phyloP scores from a whole-genome alignment of 345 rosid genomes.

The Iberis pinnata region DNA sequence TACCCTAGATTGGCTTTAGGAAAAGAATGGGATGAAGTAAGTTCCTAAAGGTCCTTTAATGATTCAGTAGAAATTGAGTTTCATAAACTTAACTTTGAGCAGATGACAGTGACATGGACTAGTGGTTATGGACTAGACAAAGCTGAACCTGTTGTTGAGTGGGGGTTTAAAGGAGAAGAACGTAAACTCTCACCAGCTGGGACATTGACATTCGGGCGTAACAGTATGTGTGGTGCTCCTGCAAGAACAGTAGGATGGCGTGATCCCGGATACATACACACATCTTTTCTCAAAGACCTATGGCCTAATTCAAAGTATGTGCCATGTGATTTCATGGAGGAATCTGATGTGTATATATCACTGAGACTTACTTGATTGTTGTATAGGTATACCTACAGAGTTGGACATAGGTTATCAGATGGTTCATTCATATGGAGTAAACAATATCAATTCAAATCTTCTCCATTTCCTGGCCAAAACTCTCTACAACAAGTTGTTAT shows the following conservation, averaged over 20 bases:
- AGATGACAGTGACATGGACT: conserved; percentile 83
- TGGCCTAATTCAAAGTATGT: conserved; percentile 53
- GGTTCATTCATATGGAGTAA: conserved; percentile 53
- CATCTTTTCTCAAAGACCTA: conserved; percentile 58
- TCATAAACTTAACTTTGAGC: neutral
- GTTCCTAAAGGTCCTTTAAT: neutral
- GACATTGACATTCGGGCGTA: conserved; percentile 47
- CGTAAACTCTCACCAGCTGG: conserved; percentile 44
- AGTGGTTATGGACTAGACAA: conserved; percentile 54
- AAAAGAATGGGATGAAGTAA: conserved; percentile 65
- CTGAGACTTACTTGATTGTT: conserved; percentile 7
- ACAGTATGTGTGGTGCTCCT: conserved; percentile 61
- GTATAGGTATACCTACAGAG: conserved; percentile 51
- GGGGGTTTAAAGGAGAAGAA: conserved; percentile 48
- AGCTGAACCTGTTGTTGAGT: conserved; percentile 62
- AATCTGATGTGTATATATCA: neutral
- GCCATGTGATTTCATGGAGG: neutral
- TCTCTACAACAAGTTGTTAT: conserved; percentile 58
- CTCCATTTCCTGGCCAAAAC: conserved; percentile 67
- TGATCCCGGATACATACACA: conserved; percentile 72
- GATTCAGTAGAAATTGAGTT: neutral
- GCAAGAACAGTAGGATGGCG: conserved; percentile 80
- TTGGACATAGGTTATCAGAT: conserved; percentile 48
- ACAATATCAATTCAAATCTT: conserved; percentile 52
- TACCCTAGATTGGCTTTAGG: conserved; percentile 70